A percentile compares a stretch with the other conserved stretches of the same genome.
Conservation (phyloP, 2,329 filamentous ascomycete species). For the Fusarium albosuccineum region DNA sequence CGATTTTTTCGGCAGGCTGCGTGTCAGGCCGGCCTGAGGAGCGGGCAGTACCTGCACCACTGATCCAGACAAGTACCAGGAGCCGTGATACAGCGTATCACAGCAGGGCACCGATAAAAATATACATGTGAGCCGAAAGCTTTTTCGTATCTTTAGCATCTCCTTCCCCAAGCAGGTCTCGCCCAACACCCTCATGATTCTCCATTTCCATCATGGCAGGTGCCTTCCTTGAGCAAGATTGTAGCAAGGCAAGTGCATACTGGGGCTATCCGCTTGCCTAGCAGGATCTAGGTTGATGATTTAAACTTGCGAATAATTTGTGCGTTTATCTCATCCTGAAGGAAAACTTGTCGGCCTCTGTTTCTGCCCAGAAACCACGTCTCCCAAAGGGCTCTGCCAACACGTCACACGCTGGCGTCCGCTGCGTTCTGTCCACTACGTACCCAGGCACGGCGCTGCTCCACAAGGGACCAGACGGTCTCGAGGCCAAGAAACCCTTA, state of each 20-base stretch:
- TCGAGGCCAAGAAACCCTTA: conserved; percentile 17
- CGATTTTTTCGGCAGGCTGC: conserved; percentile 11
- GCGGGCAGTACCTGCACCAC: conserved; percentile 16
- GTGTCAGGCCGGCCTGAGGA: neutral
- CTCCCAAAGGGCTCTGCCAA: neutral
- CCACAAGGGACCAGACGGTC: conserved; percentile 13
- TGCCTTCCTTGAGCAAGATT: neutral
- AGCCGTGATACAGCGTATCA: neutral
- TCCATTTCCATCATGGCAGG: too few species aligned
- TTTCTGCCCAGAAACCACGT: neutral
- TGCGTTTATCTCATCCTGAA: too few species aligned
- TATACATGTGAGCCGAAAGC: conserved; percentile 21
- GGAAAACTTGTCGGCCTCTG: too few species aligned
- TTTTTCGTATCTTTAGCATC: conserved; percentile 21
- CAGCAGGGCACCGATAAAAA: neutral
- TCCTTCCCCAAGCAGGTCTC: neutral
- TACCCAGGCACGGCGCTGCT: neutral
- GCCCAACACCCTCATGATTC: too few species aligned
- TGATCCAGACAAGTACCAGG: conserved; percentile 13
- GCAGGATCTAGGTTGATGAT: too few species aligned
- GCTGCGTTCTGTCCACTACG: neutral
- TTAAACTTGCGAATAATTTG: too few species aligned
- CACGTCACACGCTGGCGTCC: conserved; percentile 12
- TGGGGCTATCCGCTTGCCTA: too few species aligned
- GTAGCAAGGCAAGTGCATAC: conserved; percentile 15